Evolutionary conservation across 2,329 filamentous ascomycete genomes (phyloP).

Genomic region (Nigrospora osmanthi): DNA sequence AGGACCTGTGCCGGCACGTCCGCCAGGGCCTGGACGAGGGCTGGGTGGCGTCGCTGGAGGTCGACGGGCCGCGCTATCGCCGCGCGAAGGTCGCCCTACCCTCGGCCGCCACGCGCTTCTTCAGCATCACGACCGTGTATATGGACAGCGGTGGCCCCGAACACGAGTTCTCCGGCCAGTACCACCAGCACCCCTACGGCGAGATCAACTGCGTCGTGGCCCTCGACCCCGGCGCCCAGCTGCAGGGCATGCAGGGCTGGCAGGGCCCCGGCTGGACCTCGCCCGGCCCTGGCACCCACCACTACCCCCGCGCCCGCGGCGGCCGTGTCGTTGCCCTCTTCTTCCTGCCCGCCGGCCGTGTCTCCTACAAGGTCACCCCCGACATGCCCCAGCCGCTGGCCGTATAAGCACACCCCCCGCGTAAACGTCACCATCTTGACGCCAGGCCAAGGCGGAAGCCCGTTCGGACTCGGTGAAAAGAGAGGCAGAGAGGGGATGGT

Average conservation of each 20-base stretch:
- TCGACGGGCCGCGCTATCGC: conserved; percentile 37
- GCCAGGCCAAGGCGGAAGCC: too few relatives aligned
- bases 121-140: conserved; percentile 50
- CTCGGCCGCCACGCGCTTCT: conserved; percentile 35
- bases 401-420: background rate
- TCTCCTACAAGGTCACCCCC: conserved; percentile 38
- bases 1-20: conserved; percentile 30
- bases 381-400: conserved; percentile 29
- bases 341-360: conserved; percentile 46
- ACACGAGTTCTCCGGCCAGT: conserved; percentile 41
- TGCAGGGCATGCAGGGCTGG: conserved; percentile 50
- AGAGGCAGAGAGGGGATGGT: too few relatives aligned
- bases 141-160: conserved; percentile 33
- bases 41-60: conserved; percentile 33
- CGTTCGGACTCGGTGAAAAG: too few relatives aligned
- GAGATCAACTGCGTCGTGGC: conserved; percentile 49
- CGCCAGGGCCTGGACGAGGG: conserved; percentile 31
- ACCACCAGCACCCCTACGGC: conserved; percentile 44
- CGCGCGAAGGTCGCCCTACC: conserved; percentile 38
- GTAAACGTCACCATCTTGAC: too few relatives aligned
- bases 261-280: conserved; percentile 48
- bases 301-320: conserved; percentile 44
- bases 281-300: conserved; percentile 46
- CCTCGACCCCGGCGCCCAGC: conserved; percentile 37
- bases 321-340: conserved; percentile 44